A percentile compares a stretch with the other conserved stretches of the same genome.
Conservation (phyloP, 164 flowering plant genomes). For the Malania oleifera region DNA sequence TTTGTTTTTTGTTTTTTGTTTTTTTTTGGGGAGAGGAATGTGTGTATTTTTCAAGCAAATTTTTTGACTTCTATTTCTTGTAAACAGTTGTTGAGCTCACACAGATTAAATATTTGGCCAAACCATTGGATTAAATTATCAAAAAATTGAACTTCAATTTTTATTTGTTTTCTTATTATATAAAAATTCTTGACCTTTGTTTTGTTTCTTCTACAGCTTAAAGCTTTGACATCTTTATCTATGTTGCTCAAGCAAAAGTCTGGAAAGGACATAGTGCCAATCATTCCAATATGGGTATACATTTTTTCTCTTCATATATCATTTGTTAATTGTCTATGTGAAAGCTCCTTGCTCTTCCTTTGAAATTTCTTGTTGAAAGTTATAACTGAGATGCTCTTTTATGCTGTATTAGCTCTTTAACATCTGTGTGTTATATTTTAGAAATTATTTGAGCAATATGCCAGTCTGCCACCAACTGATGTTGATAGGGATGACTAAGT, state of each 20-base stretch:
- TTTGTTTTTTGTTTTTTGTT: too few relatives aligned
- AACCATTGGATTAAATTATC: too few relatives aligned
- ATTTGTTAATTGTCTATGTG: background rate
- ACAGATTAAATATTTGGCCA: too few relatives aligned
- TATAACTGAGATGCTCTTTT: too few relatives aligned
- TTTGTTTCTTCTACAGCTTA: conserved; percentile 48
- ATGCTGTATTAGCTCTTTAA: background rate
- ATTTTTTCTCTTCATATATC: background rate
- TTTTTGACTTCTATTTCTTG: too few relatives aligned
- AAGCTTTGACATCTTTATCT: conserved; percentile 76
- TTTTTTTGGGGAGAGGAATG: too few relatives aligned
- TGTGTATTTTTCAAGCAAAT: too few relatives aligned
- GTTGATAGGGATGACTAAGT: background rate
- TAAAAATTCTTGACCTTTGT: conserved; percentile 1
- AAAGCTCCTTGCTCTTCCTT: background rate
- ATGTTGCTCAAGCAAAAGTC: conserved; percentile 55
- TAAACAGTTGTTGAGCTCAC: too few relatives aligned
- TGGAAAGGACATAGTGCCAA: conserved; percentile 54
- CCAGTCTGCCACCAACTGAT: too few relatives aligned
- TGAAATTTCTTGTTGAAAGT: background rate
- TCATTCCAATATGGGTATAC: conserved; percentile 90
- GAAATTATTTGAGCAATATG: background rate
- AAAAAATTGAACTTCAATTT: background rate
- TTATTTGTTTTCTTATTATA: background rate
- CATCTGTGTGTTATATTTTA: background rate